A percentile compares a stretch with the other conserved stretches of the same genome.
Evolutionary conservation across 1,284 basidiomycete genomes (phyloP).

Genomic region (Trichosporon sp.): DNA sequence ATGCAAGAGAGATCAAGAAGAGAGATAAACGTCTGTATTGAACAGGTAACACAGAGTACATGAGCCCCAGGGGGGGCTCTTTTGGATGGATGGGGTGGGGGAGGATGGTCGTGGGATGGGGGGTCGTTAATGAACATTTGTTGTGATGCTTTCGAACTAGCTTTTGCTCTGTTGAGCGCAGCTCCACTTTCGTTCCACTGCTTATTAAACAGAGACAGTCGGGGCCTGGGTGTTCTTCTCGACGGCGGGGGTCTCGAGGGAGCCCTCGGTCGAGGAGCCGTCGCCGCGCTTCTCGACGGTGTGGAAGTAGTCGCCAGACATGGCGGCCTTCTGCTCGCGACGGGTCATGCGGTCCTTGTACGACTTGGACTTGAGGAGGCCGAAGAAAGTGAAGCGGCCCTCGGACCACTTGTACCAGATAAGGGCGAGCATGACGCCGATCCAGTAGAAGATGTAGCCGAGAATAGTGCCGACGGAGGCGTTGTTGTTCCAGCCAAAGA

Average conservation of each 20-base stretch:
- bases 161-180: neutral
- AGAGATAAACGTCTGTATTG: neutral
- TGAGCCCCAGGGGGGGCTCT: neutral
- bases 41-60: constrained; percentile 16
- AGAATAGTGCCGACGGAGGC: constrained; percentile 68
- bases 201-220: neutral
- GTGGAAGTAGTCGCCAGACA: neutral
- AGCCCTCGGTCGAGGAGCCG: constrained; percentile 9
- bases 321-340: constrained; percentile 22
- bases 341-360: constrained; percentile 21
- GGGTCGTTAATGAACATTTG: neutral
- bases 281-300: constrained; percentile 18
- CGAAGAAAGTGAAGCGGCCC: constrained; percentile 57
- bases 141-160: neutral
- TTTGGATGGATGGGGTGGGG: neutral
- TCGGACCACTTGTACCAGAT: constrained; percentile 69
- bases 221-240: neutral
- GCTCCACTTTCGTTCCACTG: neutral
- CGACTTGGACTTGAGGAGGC: constrained; percentile 28
- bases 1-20: constrained; percentile 8
- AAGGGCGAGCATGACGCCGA: constrained; percentile 67
- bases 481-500: constrained; percentile 57
- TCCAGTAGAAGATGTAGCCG: constrained; percentile 78
- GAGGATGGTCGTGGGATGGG: neutral
- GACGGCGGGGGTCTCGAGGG: neutral